A percentile compares a stretch with the other conserved stretches of the same genome.
These are phyloP conservation scores for Paramecium primaurelia DNA, from an alignment of 73 alveolate species.

Conservation along the genomic window DNA sequence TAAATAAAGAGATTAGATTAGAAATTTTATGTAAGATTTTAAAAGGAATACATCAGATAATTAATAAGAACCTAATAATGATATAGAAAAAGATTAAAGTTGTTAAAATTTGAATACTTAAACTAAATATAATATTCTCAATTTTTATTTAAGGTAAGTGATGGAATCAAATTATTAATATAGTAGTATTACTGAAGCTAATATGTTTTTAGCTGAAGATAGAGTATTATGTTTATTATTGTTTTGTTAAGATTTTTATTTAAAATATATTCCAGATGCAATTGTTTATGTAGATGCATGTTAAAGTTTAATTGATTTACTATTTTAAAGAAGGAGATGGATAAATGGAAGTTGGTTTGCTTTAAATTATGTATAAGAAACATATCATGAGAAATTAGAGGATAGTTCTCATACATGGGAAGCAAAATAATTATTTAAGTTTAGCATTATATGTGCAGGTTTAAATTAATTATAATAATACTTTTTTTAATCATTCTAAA, in stretches of 20 bases:
- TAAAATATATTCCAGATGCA: slow-evolving; percentile 65
- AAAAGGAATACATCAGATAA: background rate
- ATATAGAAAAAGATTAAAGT: background rate
- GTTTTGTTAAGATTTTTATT: background rate
- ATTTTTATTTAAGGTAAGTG: slow-evolving; percentile 51
- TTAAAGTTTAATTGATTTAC: slow-evolving; percentile 40
- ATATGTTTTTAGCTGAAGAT: slow-evolving; percentile 79
- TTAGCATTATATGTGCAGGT: background rate
- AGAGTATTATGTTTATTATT: slow-evolving; percentile 62
- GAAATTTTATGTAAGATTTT: background rate
- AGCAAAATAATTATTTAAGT: background rate
- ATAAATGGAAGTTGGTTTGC: slow-evolving; percentile 77
- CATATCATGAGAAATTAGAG: slow-evolving; percentile 11
- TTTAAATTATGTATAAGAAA: slow-evolving; percentile 17
- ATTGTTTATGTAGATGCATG: slow-evolving; percentile 72
- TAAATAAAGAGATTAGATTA: background rate
- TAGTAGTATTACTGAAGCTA: slow-evolving; percentile 30
- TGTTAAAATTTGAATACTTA: no score
- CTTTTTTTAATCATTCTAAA: background rate
- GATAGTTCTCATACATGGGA: slow-evolving; percentile 9
- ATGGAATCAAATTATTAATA: slow-evolving; percentile 15
- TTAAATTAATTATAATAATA: background rate
- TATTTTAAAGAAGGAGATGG: slow-evolving; percentile 73
- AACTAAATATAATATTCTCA: background rate
- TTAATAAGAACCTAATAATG: background rate